Evolutionary conservation across 108 stramenopile species (phyloP), one percentile per base, ranked within the genome.

Genomic region (Phaeodactylum tricornutum): DNA sequence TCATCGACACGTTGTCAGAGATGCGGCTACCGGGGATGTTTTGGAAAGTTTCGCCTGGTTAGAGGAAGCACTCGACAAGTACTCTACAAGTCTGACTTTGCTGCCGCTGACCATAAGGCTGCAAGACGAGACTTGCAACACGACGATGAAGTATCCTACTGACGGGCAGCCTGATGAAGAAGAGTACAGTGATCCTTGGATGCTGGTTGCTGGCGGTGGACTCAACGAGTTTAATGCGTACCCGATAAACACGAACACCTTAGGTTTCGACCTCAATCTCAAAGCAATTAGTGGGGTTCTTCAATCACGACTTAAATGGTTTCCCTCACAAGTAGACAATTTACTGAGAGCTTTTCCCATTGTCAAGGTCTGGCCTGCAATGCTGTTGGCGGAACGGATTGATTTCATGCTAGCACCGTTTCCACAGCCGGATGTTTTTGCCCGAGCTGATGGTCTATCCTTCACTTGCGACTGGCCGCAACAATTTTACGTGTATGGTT

Each of bases 1-100:
- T 36, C 46, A 40, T 31, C 56, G 56, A 24, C 56, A 57, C 46
- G 17, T 57, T 3, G 46, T 57, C 3, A 15, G 37, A n/a, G 28
- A 15, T 14, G 37, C n/a, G 15, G 7, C 9, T 11, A 42, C 23
- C 12, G 37, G 51, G 20, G 15, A 16, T 16, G 42, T 55, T 21
- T 12, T 55, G 9, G 14, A 43, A 21, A 55, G 53, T 21, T 55
- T 29, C 29, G 20, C 24, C 12, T 55, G 53, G 53, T 23, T 43
- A 15, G 53, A 55, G 15, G 22, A 55, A 43, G 53, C 53, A 16
- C 14, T 43, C 2, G 16, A 29, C 15, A 5, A 27, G 3, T 55
- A 55, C 43, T 34, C 33, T 11, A 11, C 33, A 34, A 11, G 11
- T 8, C 8, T 34, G 33, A 12, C 8, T 12, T 34, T 34, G 33